Base-by-base conservation (phyloP, 805 yeast species). In the Wickerhamomyces xylosicus region DNA sequence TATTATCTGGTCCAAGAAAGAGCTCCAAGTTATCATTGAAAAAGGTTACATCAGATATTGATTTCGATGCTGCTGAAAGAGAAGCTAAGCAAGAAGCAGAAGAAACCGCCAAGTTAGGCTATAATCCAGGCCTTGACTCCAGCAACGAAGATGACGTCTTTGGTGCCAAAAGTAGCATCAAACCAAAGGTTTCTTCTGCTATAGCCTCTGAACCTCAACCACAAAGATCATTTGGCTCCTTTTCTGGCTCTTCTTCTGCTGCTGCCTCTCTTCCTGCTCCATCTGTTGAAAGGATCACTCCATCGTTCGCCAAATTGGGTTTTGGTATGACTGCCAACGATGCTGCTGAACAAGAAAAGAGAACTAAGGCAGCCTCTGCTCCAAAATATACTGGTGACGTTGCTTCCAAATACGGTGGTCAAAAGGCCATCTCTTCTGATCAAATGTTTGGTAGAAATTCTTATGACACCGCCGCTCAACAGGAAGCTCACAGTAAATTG, bases 341-440 rank as follows among this genome's bases (percentile, higher is more conserved):
- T 42, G 78, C 83, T 33, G 61, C 63, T n/a, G 61, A 63, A 37
- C 54, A 69, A 35, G 65, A 69, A 9, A 59, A 66, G 43, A 52
- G 64, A 46, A 61, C 58, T 31, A 62, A 64, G 44, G 66, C 70
- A 33, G 74, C 74, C 21, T 62, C 73, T 31, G 79, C 74, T 34
- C 74, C 72, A 39, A 69, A 70, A 49, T 82, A 82, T 57, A 77
- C 86, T 1, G 92, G 92, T 29, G 79, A 79, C 47, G 83, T 83
- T 22, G 77, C 74, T 31, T 69, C 66, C 53, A 85, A 86, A 64
- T 92, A 73, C 57, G 97, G 97, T 41, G 66, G 65, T 32, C 96
- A 89, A 58, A 90, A 85, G 71, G 95, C 89, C 36, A 92, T 92
- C 46, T 92, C 97, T 0, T 89, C 97, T 2, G 97, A 92, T 62